Evolutionary conservation across 768 basidiomycete genomes (phyloP).

Genomic region (Mycena kentingensis): DNA sequence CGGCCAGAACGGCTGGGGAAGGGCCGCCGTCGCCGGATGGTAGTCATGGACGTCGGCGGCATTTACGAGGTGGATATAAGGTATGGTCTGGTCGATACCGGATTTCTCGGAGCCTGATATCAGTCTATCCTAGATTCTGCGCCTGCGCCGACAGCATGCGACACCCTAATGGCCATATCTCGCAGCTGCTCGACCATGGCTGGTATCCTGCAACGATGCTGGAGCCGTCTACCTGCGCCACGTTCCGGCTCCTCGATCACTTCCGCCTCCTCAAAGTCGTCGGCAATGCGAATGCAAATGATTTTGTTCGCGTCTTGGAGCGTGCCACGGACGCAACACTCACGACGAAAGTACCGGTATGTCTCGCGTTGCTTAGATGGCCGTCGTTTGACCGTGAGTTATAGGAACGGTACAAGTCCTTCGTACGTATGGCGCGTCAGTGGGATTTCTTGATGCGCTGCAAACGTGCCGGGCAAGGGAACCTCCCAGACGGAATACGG

Average conservation of each 20-base stretch:
- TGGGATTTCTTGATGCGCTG: neutral
- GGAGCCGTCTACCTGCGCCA: conserved; percentile 16
- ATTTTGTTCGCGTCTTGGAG: conserved; percentile 17
- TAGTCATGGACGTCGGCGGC: neutral
- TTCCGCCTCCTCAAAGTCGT: conserved; percentile 16
- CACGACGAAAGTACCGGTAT: neutral
- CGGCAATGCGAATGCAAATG: conserved; percentile 16
- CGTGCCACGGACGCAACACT: neutral
- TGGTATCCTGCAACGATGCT: conserved; percentile 21
- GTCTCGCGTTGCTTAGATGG: neutral
- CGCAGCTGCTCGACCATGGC: conserved; percentile 6
- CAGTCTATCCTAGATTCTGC: neutral
- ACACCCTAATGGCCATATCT: neutral
- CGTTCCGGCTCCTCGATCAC: conserved; percentile 8
- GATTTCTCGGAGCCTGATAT: conserved; percentile 11
- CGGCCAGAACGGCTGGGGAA: too few species aligned
- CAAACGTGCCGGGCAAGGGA: conserved; percentile 15
- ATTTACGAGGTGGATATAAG: neutral
- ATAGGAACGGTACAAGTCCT: conserved; percentile 10
- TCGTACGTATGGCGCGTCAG: neutral
- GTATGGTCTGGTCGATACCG: conserved; percentile 7
- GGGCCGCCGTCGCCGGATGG: neutral
- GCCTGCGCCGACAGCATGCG: neutral
- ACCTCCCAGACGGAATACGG: neutral
- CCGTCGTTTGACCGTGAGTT: neutral